Conservation (phyloP, 2,329 filamentous ascomycete genomes). For the Neofusicoccum umdonicola region DNA sequence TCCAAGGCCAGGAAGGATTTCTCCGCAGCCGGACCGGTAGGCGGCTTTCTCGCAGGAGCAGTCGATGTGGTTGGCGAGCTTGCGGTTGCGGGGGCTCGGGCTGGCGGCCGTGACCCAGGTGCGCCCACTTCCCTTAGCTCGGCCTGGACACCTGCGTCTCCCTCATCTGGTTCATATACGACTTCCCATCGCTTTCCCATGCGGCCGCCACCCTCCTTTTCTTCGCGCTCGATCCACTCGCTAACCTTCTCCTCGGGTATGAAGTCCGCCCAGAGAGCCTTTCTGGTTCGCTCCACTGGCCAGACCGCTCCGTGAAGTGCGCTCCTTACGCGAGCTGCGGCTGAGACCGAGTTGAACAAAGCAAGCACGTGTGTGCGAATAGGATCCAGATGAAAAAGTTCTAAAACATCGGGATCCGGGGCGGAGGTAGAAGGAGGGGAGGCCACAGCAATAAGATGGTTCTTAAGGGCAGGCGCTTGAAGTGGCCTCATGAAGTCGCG, state of each 20-base stretch:
- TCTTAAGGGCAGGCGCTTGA: constrained; percentile 63
- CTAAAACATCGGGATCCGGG: constrained; percentile 55
- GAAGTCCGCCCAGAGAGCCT: constrained; percentile 85
- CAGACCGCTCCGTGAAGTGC: constrained; percentile 76
- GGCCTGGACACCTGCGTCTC: constrained; percentile 45
- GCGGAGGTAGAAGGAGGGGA: constrained; percentile 53
- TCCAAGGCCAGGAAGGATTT: constrained; percentile 55
- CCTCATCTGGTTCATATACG: constrained; percentile 49
- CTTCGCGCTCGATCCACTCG: constrained; percentile 72
- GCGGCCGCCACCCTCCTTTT: constrained; percentile 43
- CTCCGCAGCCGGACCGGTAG: constrained; percentile 22
- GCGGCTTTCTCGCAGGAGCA: background rate
- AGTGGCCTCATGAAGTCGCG: constrained; percentile 82
- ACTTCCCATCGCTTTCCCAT: constrained; percentile 67
- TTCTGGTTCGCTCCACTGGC: constrained; percentile 83
- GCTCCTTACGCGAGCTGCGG: constrained; percentile 73
- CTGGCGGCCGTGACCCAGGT: constrained; percentile 7
- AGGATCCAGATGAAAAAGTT: constrained; percentile 74
- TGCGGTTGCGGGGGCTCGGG: constrained; percentile 9
- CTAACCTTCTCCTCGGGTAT: constrained; percentile 71
- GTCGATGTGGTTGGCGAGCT: background rate
- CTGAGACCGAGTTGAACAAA: constrained; percentile 64
- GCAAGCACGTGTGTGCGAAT: constrained; percentile 88
- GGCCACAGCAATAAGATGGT: constrained; percentile 69
- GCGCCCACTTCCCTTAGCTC: constrained; percentile 52